Conservation (phyloP, 257 asterid genomes). For the Haberlea rhodopensis region DNA sequence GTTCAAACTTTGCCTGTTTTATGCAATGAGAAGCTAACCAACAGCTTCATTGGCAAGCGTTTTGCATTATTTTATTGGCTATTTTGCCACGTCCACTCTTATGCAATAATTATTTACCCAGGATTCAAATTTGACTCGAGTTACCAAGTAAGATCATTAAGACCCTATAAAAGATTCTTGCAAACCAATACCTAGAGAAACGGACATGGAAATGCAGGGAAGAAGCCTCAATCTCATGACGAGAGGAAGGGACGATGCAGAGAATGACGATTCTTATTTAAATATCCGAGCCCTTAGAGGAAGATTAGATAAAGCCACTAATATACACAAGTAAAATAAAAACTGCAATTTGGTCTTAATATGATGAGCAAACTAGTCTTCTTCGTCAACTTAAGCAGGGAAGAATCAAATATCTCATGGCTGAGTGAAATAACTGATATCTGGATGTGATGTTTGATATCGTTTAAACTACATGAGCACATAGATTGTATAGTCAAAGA, state of each 20-base stretch:
- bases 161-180: not conserved
- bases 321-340: not conserved
- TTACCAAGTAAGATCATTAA: not conserved
- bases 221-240: not conserved
- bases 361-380: not conserved
- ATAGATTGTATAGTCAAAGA: not conserved
- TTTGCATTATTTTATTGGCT: not conserved
- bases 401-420: not conserved
- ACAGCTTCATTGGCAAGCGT: not conserved
- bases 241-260: not conserved
- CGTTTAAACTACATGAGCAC: not conserved
- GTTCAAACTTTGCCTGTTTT: too few relatives aligned
- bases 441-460: not conserved
- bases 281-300: not conserved
- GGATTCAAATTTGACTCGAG: not conserved
- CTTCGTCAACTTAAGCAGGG: not conserved
- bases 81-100: not conserved
- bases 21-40: not conserved
- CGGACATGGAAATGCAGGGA: not conserved
- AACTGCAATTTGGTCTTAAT: not conserved
- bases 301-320: not conserved
- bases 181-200: not conserved
- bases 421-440: not conserved
- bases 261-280: not conserved
- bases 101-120: not conserved